phyloP scores from a whole-genome alignment of 441 rosid genomes.

The Breynia disticha region DNA sequence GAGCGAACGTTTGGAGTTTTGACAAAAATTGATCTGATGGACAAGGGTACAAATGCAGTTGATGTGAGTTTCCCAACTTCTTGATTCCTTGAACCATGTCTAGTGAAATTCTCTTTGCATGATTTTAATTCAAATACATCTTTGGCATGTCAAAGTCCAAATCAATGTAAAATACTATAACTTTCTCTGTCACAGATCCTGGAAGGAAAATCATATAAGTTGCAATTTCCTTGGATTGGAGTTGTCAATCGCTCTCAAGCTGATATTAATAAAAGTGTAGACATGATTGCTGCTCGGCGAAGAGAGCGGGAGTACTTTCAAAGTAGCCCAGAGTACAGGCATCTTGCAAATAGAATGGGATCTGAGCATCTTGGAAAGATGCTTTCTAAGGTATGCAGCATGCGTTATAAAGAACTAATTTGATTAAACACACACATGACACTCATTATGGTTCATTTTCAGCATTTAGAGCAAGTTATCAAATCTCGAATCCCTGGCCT shows the following conservation, averaged over 20 bases:
- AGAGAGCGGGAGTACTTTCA: slow-evolving; percentile 74
- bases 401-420: neutral
- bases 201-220: slow-evolving; percentile 79
- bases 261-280: slow-evolving; percentile 90
- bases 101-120: neutral
- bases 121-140: neutral
- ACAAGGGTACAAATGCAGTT: slow-evolving; percentile 88
- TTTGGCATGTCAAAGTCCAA: neutral
- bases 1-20: slow-evolving; percentile 88
- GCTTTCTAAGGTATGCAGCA: slow-evolving; percentile 68
- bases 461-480: slow-evolving; percentile 96
- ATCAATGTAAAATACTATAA: neutral
- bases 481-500: slow-evolving; percentile 90
- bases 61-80: slow-evolving; percentile 50
- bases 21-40: slow-evolving; percentile 95
- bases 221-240: slow-evolving; percentile 86
- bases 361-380: slow-evolving; percentile 81
- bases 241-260: slow-evolving; percentile 96
- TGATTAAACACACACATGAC: neutral
- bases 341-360: slow-evolving; percentile 72
- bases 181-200: slow-evolving; percentile 41
- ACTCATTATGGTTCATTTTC: slow-evolving; percentile 23
- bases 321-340: slow-evolving; percentile 51
- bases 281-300: slow-evolving; percentile 94
- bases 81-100: neutral